Conservation (phyloP, 1,284 basidiomycete species). For the Lentinula novae-zelandiae region DNA sequence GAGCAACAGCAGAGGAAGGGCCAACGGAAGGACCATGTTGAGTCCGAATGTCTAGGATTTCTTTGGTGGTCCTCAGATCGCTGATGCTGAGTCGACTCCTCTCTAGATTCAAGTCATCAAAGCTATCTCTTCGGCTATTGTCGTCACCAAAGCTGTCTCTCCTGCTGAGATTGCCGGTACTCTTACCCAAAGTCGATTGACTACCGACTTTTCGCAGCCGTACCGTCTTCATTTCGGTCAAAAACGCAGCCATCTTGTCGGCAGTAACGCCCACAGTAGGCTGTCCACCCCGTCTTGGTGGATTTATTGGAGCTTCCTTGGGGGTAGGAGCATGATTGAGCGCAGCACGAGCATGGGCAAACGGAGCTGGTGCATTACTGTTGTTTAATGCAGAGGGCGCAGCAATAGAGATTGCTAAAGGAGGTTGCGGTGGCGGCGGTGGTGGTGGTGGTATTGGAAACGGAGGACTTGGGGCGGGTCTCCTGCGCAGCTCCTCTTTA, state of each 20-base stretch:
- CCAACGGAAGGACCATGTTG: not conserved
- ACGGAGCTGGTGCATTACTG: constrained; percentile 28
- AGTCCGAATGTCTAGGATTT: not conserved
- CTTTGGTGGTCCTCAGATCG: not conserved
- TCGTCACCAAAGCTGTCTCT: constrained; percentile 1
- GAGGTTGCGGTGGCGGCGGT: constrained; percentile 31
- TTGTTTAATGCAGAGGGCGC: constrained; percentile 28
- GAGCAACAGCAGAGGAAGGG: not conserved
- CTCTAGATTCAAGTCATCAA: not conserved
- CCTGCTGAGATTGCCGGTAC: constrained; percentile 1
- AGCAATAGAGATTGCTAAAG: constrained; percentile 23
- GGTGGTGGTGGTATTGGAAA: constrained; percentile 43
- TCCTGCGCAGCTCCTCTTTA: constrained; percentile 53
- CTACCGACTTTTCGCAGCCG: constrained; percentile 50
- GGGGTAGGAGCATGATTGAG: constrained; percentile 57
- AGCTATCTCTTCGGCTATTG: not conserved
- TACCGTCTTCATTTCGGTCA: constrained; percentile 74
- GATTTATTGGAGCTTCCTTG: constrained; percentile 62
- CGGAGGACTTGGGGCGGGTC: not conserved
- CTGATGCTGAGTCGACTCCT: constrained; percentile 5
- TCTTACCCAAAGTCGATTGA: constrained; percentile 5
- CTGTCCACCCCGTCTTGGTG: constrained; percentile 46
- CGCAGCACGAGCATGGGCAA: constrained; percentile 56
- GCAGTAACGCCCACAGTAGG: constrained; percentile 66
- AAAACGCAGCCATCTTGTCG: constrained; percentile 78